A percentile compares a stretch with the other conserved stretches of the same genome.
phyloP scores from a whole-genome alignment of 805 yeast species.

The Ogataea methanolica region DNA sequence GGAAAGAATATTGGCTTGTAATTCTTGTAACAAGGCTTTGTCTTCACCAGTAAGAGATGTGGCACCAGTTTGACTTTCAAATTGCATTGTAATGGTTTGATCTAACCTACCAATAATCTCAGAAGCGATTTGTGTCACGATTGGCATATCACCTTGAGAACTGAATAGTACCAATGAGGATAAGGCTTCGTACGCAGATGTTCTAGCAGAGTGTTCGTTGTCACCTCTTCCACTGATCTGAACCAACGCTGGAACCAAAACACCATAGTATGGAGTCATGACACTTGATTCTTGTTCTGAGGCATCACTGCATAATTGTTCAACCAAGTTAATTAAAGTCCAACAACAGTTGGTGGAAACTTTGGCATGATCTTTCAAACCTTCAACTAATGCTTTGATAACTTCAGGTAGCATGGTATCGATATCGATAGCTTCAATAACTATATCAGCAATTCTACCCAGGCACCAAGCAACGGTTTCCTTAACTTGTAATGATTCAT shows the following conservation, averaged over 20 bases:
- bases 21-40: conserved; percentile 74
- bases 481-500: conserved; percentile 76
- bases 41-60: conserved; percentile 51
- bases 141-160: conserved; percentile 62
- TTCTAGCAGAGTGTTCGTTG: conserved; percentile 83
- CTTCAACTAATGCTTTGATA: conserved; percentile 66
- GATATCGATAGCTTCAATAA: conserved; percentile 68
- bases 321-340: conserved; percentile 89
- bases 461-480: conserved; percentile 99
- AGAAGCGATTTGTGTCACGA: conserved; percentile 68
- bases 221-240: conserved; percentile 67
- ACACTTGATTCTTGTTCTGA: conserved; percentile 47
- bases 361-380: conserved; percentile 88
- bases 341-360: conserved; percentile 97
- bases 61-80: conserved; percentile 29
- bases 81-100: conserved; percentile 58
- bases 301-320: conserved; percentile 64
- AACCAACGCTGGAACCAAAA: conserved; percentile 65
- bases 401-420: conserved; percentile 64
- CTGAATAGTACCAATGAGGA: conserved; percentile 75
- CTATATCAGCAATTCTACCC: conserved; percentile 90
- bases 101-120: conserved; percentile 72
- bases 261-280: conserved; percentile 69
- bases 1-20: conserved; percentile 77
- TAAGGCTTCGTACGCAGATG: conserved; percentile 95